Evolutionary conservation across 2,329 filamentous ascomycete genomes (phyloP).

Genomic region (Fonsecaea pugnacius): DNA sequence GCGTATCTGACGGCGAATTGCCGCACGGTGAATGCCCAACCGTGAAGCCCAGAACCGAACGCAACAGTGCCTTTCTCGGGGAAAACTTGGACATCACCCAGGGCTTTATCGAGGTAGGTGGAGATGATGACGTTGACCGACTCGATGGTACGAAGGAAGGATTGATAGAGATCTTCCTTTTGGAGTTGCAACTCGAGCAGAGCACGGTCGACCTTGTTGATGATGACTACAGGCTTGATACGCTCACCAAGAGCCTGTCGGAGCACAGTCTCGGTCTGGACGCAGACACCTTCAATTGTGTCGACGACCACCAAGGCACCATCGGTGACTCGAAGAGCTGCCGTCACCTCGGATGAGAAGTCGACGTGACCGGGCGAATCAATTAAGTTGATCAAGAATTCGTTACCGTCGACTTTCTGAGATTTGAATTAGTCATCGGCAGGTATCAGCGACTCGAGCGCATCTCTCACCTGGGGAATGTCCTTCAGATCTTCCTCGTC

Average conservation of each 20-base stretch:
- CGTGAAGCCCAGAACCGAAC: constrained; percentile 99
- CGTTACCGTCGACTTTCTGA: constrained; percentile 83
- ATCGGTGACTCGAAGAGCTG: constrained; percentile 98
- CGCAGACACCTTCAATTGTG: constrained; percentile 99
- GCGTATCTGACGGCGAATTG: constrained; percentile 95
- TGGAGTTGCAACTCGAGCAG: constrained; percentile 97
- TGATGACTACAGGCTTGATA: constrained; percentile 99
- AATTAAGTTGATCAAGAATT: constrained; percentile 99
- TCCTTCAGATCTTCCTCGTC: constrained; percentile 91
- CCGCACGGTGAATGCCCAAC: constrained; percentile 99
- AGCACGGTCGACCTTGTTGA: constrained; percentile 99
- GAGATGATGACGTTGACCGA: constrained; percentile 99
- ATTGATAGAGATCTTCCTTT: constrained; percentile 99
- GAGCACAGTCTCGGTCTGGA: constrained; percentile 99
- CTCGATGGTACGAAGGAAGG: constrained; percentile 99
- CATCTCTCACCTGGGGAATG: constrained; percentile 64
- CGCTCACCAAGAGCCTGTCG: constrained; percentile 99
- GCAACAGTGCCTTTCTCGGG: constrained; percentile 96
- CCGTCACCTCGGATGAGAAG: constrained; percentile 99
- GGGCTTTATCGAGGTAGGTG: constrained; percentile 95
- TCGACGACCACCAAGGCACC: constrained; percentile 99
- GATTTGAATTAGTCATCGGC: constrained; percentile 8
- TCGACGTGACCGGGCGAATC: constrained; percentile 99
- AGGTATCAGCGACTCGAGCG: neutral
- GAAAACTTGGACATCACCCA: constrained; percentile 98